Evolutionary conservation across 1,284 basidiomycete species (phyloP).

Genomic region (Cryptococcus sp.): DNA sequence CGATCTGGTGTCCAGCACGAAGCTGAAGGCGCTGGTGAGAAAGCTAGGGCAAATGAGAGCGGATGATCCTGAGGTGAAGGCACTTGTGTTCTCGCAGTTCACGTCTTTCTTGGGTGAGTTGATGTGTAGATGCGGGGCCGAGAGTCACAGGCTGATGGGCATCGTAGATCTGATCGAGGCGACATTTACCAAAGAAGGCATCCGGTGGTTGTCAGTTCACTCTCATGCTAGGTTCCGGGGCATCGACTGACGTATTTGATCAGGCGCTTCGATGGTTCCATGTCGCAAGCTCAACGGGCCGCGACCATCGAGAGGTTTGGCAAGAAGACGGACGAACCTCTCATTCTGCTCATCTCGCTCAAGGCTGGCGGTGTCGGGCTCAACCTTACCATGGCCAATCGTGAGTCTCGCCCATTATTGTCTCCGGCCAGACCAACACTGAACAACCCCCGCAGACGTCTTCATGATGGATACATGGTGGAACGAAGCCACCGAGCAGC

Average conservation of each 20-base stretch:
- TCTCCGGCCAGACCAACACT: neutral
- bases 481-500: slow-evolving; percentile 85
- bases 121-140: neutral
- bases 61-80: slow-evolving; percentile 70
- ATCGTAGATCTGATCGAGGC: slow-evolving; percentile 67
- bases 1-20: slow-evolving; percentile 82
- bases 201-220: slow-evolving; percentile 59
- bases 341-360: slow-evolving; percentile 81
- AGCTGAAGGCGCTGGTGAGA: slow-evolving; percentile 42
- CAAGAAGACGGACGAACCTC: slow-evolving; percentile 61
- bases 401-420: slow-evolving; percentile 16
- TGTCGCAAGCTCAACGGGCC: slow-evolving; percentile 80
- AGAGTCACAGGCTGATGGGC: slow-evolving; percentile 6
- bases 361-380: slow-evolving; percentile 93
- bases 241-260: neutral
- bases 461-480: slow-evolving; percentile 98
- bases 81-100: slow-evolving; percentile 80
- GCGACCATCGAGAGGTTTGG: slow-evolving; percentile 73
- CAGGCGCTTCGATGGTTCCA: slow-evolving; percentile 83
- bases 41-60: slow-evolving; percentile 39
- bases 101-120: slow-evolving; percentile 59
- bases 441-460: slow-evolving; percentile 65
- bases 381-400: slow-evolving; percentile 56
- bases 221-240: neutral
- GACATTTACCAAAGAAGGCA: slow-evolving; percentile 68